Evolutionary conservation across 345 rosid species (phyloP), one percentile per base, ranked within the genome.

Genomic region (Eucalyptus erythrocorys): DNA sequence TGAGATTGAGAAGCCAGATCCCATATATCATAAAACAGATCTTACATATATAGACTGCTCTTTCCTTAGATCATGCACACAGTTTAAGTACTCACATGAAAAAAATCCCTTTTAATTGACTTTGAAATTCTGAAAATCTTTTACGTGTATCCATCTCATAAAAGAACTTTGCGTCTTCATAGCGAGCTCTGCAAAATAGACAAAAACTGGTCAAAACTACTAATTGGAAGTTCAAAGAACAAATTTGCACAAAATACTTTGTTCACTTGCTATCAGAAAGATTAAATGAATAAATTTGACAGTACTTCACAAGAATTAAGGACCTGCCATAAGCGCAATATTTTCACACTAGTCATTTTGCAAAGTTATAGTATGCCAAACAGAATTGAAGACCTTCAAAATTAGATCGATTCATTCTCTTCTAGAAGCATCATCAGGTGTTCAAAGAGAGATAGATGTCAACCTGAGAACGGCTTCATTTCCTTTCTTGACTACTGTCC

Each of bases 401-500:
- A 40, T 43, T 76, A 76, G 15, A 76, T 76, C 2, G 40, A 76
- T 76, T 21, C 84, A 76, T 86, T 37, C 34, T 32, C 40, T 68
- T 45, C 42, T 17, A 48, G 57, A 87, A 87, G 86, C 2, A 51
- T 76, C 34, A 81, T 76, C 51, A 51, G 27, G 27, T 87, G 48
- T 57, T 53, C 15, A 85, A 86, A 90, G 59, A 85, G 64, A 86
- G 51, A 86, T 57, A 88, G 82, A 88, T 87, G 85, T 82, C 55
- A 91, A 97, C 99, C 99, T 97, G 93, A 97, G 98, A 68, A 97
- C 99, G 89, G 99, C 99, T 93, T 97, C 99, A 92, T 96, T 97
- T 91, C 99, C 99, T 93, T 96, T 94, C 92, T 92, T 94, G 88
- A 97, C 99, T 84, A 96, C 93, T 30, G 59, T 89, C 92, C 96